Evolutionary conservation across 768 basidiomycete genomes (phyloP).

Genomic region (Suillus sp.): DNA sequence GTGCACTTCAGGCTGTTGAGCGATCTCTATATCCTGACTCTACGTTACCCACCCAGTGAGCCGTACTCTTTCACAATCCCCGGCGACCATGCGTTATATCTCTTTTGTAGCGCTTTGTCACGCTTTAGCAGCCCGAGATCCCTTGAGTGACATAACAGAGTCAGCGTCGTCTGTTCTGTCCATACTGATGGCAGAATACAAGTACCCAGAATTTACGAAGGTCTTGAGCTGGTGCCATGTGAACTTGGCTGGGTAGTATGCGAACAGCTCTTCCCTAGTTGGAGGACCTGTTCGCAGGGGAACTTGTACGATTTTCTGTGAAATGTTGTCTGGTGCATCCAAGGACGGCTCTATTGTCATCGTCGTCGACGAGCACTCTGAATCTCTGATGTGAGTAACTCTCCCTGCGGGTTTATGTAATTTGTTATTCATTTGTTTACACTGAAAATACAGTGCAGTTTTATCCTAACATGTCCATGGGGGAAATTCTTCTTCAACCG

Average conservation of each 20-base stretch:
- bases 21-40: conserved; percentile 7
- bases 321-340: background rate
- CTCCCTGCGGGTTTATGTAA: too few relatives aligned
- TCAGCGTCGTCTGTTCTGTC: background rate
- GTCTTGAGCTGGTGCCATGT: conserved; percentile 76
- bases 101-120: conserved; percentile 63
- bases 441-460: too few relatives aligned
- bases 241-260: conserved; percentile 72
- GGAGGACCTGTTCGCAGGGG: conserved; percentile 62
- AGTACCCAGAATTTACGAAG: conserved; percentile 76
- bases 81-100: conserved; percentile 62
- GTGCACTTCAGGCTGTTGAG: conserved; percentile 47
- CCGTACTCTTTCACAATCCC: conserved; percentile 63
- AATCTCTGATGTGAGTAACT: too few relatives aligned
- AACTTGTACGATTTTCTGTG: conserved; percentile 26
- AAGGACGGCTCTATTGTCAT: conserved; percentile 15
- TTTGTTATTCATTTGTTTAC: background rate
- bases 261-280: conserved; percentile 64
- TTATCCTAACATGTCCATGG: too few relatives aligned
- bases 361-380: too few relatives aligned
- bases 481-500: too few relatives aligned
- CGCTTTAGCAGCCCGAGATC: conserved; percentile 82
- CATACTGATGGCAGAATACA: conserved; percentile 18
- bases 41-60: conserved; percentile 54
- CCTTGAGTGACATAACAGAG: conserved; percentile 36